A percentile compares a stretch with the other conserved stretches of the same genome.
Conservation (phyloP, 352 stramenopile species). For the Pythium aristosporum region DNA sequence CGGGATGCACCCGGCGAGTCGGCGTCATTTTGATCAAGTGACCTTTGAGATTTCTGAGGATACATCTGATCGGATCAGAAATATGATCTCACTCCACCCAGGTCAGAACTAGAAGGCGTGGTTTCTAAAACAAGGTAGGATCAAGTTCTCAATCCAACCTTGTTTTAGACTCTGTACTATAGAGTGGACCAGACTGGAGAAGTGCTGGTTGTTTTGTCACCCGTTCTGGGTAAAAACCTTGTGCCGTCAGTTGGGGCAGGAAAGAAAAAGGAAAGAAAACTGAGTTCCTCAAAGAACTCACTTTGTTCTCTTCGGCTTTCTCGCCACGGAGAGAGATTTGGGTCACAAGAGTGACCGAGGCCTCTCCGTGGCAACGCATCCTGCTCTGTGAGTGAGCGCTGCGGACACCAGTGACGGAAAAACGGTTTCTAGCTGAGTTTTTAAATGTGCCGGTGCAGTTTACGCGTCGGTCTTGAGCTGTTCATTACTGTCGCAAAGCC, state of each 20-base stretch:
- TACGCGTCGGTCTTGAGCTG: too few species aligned
- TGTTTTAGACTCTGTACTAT: too few species aligned
- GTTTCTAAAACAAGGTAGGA: constrained; percentile 3
- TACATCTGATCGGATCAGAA: constrained; percentile 9
- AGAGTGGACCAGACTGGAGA: not conserved
- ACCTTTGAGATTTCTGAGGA: constrained; percentile 10
- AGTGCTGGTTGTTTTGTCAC: constrained; percentile 1
- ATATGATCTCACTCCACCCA: not conserved
- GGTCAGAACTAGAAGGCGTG: constrained; percentile 8
- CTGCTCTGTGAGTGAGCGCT: too few species aligned
- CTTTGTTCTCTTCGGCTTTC: not conserved
- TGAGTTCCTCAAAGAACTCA: not conserved
- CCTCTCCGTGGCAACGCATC: not conserved
- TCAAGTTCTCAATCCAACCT: too few species aligned
- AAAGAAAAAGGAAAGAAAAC: not conserved
- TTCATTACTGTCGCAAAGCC: too few species aligned
- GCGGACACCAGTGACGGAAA: too few species aligned
- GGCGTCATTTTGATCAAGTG: constrained; percentile 3
- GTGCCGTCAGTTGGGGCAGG: not conserved
- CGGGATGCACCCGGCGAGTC: not conserved
- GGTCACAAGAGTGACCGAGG: not conserved
- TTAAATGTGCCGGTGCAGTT: too few species aligned
- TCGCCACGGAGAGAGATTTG: not conserved
- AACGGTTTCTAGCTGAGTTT: too few species aligned
- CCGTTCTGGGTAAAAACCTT: not conserved